A percentile compares a stretch with the other conserved stretches of the same genome.
Evolutionary conservation across 2,329 filamentous ascomycete species (phyloP).

Genomic region (Verticillium albo-atrum): DNA sequence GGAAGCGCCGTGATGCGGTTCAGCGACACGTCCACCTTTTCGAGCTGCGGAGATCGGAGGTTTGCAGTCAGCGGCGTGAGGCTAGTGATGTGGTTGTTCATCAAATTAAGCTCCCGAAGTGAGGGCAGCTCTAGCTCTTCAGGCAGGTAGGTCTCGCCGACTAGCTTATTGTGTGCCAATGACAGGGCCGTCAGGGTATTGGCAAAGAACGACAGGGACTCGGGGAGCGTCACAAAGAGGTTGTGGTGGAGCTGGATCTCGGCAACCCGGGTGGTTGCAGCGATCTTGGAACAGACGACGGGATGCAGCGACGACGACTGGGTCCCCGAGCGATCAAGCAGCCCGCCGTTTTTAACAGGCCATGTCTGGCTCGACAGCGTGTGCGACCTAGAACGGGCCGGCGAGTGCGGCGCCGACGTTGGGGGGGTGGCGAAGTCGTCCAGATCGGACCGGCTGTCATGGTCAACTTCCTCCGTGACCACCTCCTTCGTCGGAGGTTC

Average conservation of each 20-base stretch:
- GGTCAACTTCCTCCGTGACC: constrained; percentile 21
- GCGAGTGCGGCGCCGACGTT: constrained; percentile 47
- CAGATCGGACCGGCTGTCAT: constrained; percentile 45
- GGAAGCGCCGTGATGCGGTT: constrained; percentile 77
- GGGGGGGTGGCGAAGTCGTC: constrained; percentile 56
- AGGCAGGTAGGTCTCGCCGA: constrained; percentile 59
- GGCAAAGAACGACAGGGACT: constrained; percentile 66
- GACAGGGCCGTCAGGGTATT: constrained; percentile 67
- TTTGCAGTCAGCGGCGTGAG: constrained; percentile 61
- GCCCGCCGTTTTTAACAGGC: constrained; percentile 53
- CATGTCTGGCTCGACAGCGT: constrained; percentile 44
- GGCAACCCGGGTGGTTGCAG: constrained; percentile 44
- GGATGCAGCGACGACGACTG: constrained; percentile 57
- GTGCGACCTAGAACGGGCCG: constrained; percentile 41
- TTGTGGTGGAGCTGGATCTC: constrained; percentile 75
- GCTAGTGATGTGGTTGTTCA: constrained; percentile 68
- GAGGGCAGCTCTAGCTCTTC: constrained; percentile 65
- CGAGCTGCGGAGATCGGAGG: constrained; percentile 69
- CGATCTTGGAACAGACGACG: constrained; percentile 50
- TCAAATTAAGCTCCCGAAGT: constrained; percentile 72
- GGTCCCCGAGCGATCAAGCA: constrained; percentile 67
- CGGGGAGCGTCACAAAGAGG: constrained; percentile 64
- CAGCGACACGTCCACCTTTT: constrained; percentile 74
- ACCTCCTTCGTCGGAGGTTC: constrained; percentile 6
- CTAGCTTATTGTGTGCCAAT: constrained; percentile 69